Conservation (phyloP, 2,329 filamentous ascomycete genomes). For the Keithomyces neogunnii region DNA sequence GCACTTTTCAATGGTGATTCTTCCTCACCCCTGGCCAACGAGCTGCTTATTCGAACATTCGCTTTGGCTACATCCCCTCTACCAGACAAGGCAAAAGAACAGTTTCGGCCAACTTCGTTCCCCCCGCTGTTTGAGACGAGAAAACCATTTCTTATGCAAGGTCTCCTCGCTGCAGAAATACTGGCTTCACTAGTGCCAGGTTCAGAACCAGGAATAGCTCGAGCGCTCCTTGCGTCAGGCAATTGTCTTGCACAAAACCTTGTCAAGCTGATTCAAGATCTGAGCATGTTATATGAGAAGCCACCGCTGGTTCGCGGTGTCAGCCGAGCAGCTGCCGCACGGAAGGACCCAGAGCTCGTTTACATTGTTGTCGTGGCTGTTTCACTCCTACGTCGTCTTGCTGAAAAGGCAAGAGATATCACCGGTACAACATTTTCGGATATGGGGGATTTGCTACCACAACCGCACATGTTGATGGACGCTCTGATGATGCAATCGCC, state of each 20-base stretch:
- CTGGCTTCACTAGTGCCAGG: conserved; percentile 65
- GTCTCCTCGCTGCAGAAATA: conserved; percentile 83
- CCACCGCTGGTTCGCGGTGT: conserved; percentile 16
- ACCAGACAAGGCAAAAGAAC: conserved; percentile 52
- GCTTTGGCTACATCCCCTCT: conserved; percentile 78
- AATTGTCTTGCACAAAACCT: conserved; percentile 80
- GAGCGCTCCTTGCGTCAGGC: conserved; percentile 72
- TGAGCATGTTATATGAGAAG: conserved; percentile 54
- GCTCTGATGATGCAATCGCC: conserved; percentile 56
- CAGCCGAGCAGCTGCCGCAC: conserved; percentile 19
- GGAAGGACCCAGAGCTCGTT: conserved; percentile 43
- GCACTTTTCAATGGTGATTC: conserved; percentile 71
- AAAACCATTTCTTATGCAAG: conserved; percentile 87
- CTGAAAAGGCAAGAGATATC: conserved; percentile 58
- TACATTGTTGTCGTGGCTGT: conserved; percentile 62
- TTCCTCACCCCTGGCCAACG: conserved; percentile 54
- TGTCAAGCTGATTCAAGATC: conserved; percentile 62
- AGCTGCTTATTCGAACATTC: conserved; percentile 81
- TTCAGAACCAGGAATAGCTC: conserved; percentile 64
- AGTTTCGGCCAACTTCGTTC: conserved; percentile 49
- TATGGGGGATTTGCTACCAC: conserved; percentile 55
- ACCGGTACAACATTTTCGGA: conserved; percentile 40
- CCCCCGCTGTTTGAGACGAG: conserved; percentile 68
- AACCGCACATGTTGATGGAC: conserved; percentile 57
- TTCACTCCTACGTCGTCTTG: conserved; percentile 57